Conservation (phyloP, 73 alveolate species). For the Uronychia setigera region DNA sequence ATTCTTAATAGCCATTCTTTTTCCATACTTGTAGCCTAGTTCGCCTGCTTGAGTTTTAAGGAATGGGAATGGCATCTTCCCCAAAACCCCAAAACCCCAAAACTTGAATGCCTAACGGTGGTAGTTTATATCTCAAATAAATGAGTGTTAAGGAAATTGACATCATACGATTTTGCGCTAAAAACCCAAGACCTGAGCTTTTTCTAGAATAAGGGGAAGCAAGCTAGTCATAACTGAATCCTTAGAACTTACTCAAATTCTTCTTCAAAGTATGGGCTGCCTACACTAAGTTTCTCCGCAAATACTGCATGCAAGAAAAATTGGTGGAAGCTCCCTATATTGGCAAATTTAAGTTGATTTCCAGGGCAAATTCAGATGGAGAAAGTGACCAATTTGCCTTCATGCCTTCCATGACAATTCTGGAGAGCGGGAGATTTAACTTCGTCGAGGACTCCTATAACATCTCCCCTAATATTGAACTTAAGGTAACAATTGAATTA, state of each 20-base stretch:
- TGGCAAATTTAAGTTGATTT: neutral
- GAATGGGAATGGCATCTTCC: neutral
- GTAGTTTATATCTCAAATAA: too few species aligned
- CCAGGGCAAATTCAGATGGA: neutral
- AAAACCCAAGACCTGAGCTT: too few species aligned
- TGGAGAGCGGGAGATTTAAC: neutral
- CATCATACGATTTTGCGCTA: too few species aligned
- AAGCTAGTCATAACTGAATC: too few species aligned
- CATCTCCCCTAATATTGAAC: neutral
- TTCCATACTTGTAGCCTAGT: neutral
- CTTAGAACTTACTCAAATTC: too few species aligned
- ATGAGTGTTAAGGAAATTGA: too few species aligned
- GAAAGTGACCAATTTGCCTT: neutral
- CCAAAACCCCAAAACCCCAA: too few species aligned
- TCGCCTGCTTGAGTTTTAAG: neutral
- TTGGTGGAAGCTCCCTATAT: neutral
- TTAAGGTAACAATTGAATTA: neutral
- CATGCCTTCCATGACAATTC: neutral
- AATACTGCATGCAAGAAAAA: neutral
- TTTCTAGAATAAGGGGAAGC: too few species aligned
- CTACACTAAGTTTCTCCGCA: constrained; percentile 18
- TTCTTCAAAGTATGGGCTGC: constrained; percentile 18
- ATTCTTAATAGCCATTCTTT: neutral
- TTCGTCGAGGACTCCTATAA: neutral
- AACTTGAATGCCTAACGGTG: too few species aligned